Evolutionary conservation across 768 basidiomycete species (phyloP).

Genomic region (Plicaturopsis crispa): DNA sequence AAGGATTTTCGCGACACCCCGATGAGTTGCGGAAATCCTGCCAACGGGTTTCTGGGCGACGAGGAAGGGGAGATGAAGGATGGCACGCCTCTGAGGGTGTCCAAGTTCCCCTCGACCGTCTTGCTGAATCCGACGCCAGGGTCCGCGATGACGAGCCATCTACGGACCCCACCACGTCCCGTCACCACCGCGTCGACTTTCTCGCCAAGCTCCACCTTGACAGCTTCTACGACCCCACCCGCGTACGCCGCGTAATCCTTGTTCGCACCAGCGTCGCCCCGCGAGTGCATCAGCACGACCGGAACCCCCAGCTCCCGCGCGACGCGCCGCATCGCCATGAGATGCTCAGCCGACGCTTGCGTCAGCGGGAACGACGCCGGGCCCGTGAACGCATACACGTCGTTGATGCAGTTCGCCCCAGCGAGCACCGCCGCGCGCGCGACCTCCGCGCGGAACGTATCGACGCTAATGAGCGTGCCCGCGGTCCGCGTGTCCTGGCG

Average conservation of each 20-base stretch:
- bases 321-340: slow-evolving; percentile 55
- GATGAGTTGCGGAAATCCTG: slow-evolving; percentile 60
- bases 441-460: slow-evolving; percentile 84
- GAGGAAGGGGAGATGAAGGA: slow-evolving; percentile 1
- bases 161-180: slow-evolving; percentile 63
- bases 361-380: slow-evolving; percentile 26
- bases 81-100: slow-evolving; percentile 42
- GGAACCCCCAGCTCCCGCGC: slow-evolving; percentile 65
- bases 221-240: slow-evolving; percentile 49
- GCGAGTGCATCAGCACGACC: slow-evolving; percentile 90
- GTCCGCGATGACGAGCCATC: slow-evolving; percentile 88
- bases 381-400: slow-evolving; percentile 79
- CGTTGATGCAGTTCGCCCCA: slow-evolving; percentile 92
- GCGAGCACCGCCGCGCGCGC: slow-evolving; percentile 67
- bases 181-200: slow-evolving; percentile 60
- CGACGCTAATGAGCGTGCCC: slow-evolving; percentile 52
- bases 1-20: slow-evolving; percentile 84
- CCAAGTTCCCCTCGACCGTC: slow-evolving; percentile 63
- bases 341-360: slow-evolving; percentile 26
- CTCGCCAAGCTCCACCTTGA: slow-evolving; percentile 63
- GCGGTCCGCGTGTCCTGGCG: slow-evolving; percentile 20
- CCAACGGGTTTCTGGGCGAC: slow-evolving; percentile 35
- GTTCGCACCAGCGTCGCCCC: slow-evolving; percentile 73
- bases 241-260: slow-evolving; percentile 51
- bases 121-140: slow-evolving; percentile 97